Evolutionary conservation across 176 grass and related monocot species (phyloP).

Genomic region (Thalia dealbata): DNA sequence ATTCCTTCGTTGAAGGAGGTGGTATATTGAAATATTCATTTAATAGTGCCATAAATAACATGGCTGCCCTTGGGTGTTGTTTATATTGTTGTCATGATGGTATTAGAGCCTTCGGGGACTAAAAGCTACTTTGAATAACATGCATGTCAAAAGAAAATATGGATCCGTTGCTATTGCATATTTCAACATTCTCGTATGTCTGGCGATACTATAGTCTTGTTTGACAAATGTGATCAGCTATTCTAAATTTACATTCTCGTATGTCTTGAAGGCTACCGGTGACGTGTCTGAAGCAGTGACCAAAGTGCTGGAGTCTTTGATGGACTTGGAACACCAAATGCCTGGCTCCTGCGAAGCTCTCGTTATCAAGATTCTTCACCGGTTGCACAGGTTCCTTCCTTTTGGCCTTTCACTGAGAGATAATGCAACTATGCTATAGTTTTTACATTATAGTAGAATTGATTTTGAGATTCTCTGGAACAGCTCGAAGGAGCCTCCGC

Average conservation of each 20-base stretch:
- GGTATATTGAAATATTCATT: neutral
- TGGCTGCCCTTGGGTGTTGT: neutral
- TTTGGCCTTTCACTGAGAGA: slow-evolving; percentile 12
- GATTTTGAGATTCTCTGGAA: neutral
- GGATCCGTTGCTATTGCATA: too few species aligned
- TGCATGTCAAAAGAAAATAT: too few species aligned
- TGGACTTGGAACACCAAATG: slow-evolving; percentile 67
- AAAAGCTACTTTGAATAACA: too few species aligned
- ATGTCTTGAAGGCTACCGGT: slow-evolving; percentile 40
- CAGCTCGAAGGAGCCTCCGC: slow-evolving; percentile 68
- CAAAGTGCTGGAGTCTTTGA: slow-evolving; percentile 61
- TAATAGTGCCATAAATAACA: neutral
- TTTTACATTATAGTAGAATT: neutral
- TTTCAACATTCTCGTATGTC: too few species aligned
- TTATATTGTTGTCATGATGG: neutral
- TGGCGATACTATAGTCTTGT: too few species aligned
- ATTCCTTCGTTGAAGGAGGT: slow-evolving; percentile 94
- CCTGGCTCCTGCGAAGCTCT: slow-evolving; percentile 81
- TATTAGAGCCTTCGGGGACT: neutral
- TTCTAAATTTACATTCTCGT: slow-evolving; percentile 2
- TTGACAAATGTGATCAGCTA: neutral
- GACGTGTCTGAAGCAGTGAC: slow-evolving; percentile 52
- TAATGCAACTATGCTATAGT: slow-evolving; percentile 6
- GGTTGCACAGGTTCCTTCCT: slow-evolving; percentile 47
- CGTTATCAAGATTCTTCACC: slow-evolving; percentile 49